Evolutionary conservation across 2,329 filamentous ascomycete species (phyloP).

Genomic region (Lachnellula occidentalis): DNA sequence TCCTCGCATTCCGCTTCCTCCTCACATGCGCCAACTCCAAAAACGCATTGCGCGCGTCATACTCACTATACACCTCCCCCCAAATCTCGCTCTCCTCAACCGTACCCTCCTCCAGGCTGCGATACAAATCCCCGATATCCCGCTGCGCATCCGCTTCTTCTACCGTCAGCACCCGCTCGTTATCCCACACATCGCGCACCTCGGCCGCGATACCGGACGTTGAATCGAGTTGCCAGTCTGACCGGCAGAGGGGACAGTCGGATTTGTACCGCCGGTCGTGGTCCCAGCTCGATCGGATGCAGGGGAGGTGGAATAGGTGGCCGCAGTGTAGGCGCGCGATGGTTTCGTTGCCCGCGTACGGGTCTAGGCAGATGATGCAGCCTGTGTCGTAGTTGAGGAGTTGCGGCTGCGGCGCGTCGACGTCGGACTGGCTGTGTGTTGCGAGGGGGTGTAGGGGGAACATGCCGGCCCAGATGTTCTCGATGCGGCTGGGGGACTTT

Average conservation of each 20-base stretch:
- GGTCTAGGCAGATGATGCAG: slow-evolving; percentile 9
- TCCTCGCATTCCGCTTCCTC: background rate
- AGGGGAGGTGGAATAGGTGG: slow-evolving; percentile 14
- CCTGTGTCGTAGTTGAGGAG: background rate
- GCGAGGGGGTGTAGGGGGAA: slow-evolving; percentile 15
- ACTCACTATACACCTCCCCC: background rate
- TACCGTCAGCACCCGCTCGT: background rate
- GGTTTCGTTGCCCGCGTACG: background rate
- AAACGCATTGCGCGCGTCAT: background rate
- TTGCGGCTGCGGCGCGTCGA: background rate
- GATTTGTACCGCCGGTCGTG: background rate
- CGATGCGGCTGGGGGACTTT: slow-evolving; percentile 1
- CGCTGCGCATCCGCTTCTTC: background rate
- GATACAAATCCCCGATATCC: background rate
- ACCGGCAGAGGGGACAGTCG: slow-evolving; percentile 7
- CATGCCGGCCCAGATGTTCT: slow-evolving; percentile 4
- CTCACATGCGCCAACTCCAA: background rate
- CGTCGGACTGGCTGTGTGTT: background rate
- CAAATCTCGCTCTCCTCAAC: background rate
- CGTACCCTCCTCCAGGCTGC: background rate
- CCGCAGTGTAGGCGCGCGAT: slow-evolving; percentile 13
- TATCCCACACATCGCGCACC: slow-evolving; percentile 12
- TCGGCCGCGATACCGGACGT: slow-evolving; percentile 7
- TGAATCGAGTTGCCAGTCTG: background rate
- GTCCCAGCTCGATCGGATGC: slow-evolving; percentile 6